A percentile compares a stretch with the other conserved stretches of the same genome.
Evolutionary conservation across 345 rosid genomes (phyloP).

Genomic region (Lumnitzera racemosa): DNA sequence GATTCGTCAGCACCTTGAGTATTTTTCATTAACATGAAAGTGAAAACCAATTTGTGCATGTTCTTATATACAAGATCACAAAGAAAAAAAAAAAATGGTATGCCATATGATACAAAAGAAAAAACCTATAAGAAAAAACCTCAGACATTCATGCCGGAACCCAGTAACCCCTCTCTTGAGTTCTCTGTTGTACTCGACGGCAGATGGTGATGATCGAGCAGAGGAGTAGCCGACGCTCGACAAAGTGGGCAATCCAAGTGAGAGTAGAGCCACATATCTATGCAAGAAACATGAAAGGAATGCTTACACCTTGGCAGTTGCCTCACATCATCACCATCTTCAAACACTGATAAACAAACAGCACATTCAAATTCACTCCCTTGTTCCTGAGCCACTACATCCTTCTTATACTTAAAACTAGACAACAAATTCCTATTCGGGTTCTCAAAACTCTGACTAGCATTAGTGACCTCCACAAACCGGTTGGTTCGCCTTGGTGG

Average conservation of each 20-base stretch:
- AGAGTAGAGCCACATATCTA: conserved; percentile 37
- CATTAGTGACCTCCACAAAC: conserved; percentile 10
- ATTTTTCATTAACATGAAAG: too few relatives aligned
- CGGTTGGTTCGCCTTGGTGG: neutral
- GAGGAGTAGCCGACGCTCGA: conserved; percentile 14
- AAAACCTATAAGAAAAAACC: neutral
- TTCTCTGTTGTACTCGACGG: conserved; percentile 6
- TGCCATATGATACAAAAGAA: too few relatives aligned
- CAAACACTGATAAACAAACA: conserved; percentile 31
- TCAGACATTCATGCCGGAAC: neutral
- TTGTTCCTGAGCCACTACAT: conserved; percentile 1
- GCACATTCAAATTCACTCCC: conserved; percentile 20
- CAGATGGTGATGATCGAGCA: neutral
- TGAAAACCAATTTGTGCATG: too few relatives aligned
- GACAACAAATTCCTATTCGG: conserved; percentile 10
- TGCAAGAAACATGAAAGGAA: conserved; percentile 28
- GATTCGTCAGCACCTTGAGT: too few relatives aligned
- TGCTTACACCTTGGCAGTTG: conserved; percentile 30
- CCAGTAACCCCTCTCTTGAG: conserved; percentile 20
- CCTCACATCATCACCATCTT: conserved; percentile 33
- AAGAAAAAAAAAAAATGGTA: too few relatives aligned
- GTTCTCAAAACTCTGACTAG: conserved; percentile 13
- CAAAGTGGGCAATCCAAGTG: conserved; percentile 36
- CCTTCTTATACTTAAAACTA: conserved; percentile 34
- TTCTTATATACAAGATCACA: too few relatives aligned